Conservation (phyloP, 2,329 filamentous ascomycete species). For the Dactylonectria macrodidyma region DNA sequence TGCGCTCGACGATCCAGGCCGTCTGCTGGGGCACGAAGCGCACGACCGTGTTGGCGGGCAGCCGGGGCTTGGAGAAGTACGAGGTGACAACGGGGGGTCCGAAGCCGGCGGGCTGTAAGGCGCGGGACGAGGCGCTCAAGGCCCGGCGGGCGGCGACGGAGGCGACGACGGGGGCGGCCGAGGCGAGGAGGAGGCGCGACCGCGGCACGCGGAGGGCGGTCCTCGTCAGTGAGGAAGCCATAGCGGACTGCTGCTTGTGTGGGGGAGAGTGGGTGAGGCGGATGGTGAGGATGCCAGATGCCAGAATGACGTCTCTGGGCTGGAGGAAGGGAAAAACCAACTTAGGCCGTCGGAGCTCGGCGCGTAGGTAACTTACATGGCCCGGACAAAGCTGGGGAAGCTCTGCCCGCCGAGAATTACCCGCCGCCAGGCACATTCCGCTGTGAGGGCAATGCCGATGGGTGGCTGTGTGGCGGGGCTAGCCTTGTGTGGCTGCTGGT, state of each 20-base stretch:
- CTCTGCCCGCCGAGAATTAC: conserved; percentile 31
- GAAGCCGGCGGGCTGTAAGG: conserved; percentile 53
- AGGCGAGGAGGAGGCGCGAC: conserved; percentile 41
- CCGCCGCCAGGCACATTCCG: conserved; percentile 16
- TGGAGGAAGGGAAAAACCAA: conserved; percentile 42
- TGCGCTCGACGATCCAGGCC: conserved; percentile 99
- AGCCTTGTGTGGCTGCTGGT: conserved; percentile 19
- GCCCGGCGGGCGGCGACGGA: conserved; percentile 43
- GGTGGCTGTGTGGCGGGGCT: not conserved
- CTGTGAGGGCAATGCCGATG: conserved; percentile 21
- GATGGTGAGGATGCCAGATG: conserved; percentile 34
- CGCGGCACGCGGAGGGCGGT: conserved; percentile 47
- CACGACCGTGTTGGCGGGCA: conserved; percentile 94
- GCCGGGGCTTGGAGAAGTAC: conserved; percentile 83
- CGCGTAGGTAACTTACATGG: not conserved
- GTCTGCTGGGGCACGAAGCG: conserved; percentile 99
- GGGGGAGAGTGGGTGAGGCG: conserved; percentile 4
- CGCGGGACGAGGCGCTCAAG: conserved; percentile 51
- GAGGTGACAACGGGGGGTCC: conserved; percentile 65
- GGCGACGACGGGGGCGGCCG: conserved; percentile 35
- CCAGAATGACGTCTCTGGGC: conserved; percentile 44
- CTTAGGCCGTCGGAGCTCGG: conserved; percentile 20
- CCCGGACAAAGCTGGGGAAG: conserved; percentile 23
- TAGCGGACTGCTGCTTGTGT: conserved; percentile 37
- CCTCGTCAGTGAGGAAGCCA: conserved; percentile 51